phyloP scores from a whole-genome alignment of 192 early-diverging fungal genomes.

The Pecoramyces ruminantium region DNA sequence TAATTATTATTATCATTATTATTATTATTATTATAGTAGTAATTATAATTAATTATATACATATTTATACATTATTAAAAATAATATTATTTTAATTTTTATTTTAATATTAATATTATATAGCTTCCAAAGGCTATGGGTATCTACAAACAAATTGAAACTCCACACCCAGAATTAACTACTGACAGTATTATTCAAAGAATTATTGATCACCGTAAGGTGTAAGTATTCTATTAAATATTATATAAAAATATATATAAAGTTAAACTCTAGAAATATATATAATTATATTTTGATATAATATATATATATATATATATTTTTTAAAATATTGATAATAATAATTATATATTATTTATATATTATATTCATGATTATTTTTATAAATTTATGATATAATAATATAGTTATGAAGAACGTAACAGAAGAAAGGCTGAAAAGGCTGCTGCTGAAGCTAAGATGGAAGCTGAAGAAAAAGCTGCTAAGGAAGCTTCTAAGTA shows the following conservation, averaged over 20 bases:
- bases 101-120: not conserved
- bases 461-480: constrained; percentile 3
- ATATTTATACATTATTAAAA: no score
- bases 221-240: constrained; percentile 38
- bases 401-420: constrained; percentile 11
- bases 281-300: no score
- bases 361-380: no score
- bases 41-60: no score
- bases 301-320: no score
- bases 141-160: constrained; percentile 66
- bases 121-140: constrained; percentile 57
- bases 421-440: constrained; percentile 29
- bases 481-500: not conserved
- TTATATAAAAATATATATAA: no score
- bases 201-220: constrained; percentile 69
- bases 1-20: constrained; percentile 8
- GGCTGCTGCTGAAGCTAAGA: constrained; percentile 15
- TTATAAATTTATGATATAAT: not conserved
- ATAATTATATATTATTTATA: no score
- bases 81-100: no score
- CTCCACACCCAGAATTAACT: constrained; percentile 56
- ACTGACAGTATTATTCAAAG: constrained; percentile 75
- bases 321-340: no score
- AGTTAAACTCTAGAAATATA: no score
- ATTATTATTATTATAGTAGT: no score